phyloP scores from a whole-genome alignment of 768 basidiomycete species.

The Amanita inopinata region DNA sequence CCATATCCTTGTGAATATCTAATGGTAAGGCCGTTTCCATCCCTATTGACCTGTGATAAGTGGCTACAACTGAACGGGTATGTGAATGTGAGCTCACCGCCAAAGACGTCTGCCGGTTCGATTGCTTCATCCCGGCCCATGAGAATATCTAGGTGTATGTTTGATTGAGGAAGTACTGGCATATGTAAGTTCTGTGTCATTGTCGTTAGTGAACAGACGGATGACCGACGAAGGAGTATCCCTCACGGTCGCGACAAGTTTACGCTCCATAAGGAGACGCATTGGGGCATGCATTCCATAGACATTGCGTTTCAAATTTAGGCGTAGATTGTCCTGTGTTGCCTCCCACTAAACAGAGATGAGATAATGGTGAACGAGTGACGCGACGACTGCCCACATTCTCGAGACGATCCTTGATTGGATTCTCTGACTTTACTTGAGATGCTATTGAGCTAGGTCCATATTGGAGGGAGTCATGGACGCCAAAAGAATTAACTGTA shows the following conservation, averaged over 20 bases:
- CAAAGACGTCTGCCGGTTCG: conserved; percentile 72
- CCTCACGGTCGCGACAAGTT: conserved; percentile 69
- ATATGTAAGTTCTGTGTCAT: conserved; percentile 55
- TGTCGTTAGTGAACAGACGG: conserved; percentile 1
- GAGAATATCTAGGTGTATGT: conserved; percentile 85
- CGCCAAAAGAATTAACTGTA: conserved; percentile 66
- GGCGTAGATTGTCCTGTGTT: conserved; percentile 80
- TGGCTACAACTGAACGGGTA: not conserved
- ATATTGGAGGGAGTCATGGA: conserved; percentile 83
- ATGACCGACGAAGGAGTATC: not conserved
- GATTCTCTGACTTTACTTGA: conserved; percentile 52
- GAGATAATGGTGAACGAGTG: not conserved
- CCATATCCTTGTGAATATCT: conserved; percentile 60
- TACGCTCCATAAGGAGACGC: conserved; percentile 89
- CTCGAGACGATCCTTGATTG: conserved; percentile 62
- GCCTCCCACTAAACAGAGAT: conserved; percentile 68
- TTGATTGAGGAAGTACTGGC: conserved; percentile 54
- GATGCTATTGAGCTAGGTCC: conserved; percentile 76
- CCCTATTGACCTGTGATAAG: conserved; percentile 27
- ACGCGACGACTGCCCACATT: conserved; percentile 45
- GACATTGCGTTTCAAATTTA: conserved; percentile 75
- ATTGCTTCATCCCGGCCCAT: conserved; percentile 88
- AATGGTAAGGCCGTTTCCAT: conserved; percentile 38
- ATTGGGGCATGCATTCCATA: conserved; percentile 87
- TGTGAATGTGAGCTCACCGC: conserved; percentile 34